Evolutionary conservation across 2,329 filamentous ascomycete genomes (phyloP), one percentile per base, ranked within the genome.

Genomic region (Exophiala aquamarina): DNA sequence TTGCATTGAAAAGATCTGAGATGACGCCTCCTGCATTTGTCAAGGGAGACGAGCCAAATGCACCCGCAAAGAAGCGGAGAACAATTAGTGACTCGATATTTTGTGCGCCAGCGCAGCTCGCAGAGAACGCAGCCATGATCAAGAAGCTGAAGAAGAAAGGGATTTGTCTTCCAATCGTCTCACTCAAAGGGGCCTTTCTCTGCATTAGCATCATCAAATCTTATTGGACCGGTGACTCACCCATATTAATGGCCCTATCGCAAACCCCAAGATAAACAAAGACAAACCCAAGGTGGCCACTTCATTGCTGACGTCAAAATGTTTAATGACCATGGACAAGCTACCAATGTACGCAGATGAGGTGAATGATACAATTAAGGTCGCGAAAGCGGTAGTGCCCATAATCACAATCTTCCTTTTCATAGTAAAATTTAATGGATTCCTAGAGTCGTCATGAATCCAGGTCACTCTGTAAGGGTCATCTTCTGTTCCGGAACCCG

Each of bases 21-120:
- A 88, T 59, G 0, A 87, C 83, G 21, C 84, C 84, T 2, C 83
- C 83, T 0, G 82, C 85, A 55, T 84, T 86, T 0, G 82, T 87
- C 0, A 88, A 75, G 0, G 84, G 83, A 0, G 83, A 82, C 14
- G 49, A 43, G 14, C 52, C 52, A 39, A 55, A 55, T 3, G 35
- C 41, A 19, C 52, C 52, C 15, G 52, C 71, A 32, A 83, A 84
- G 65, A 87, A 86, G 1, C 83, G 72, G 0, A 80, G 83, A 18
- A 86, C 61, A 68, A 86, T 75, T 8, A 88, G 59, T 0, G 82
- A 83, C 60, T 86, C 82, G 1, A 86, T 68, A 57, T 86, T 79
- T 60, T 85, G 83, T 1, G 81, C 74, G 0, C 77, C 75, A 0
- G 81, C 84, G 0, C 75, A 82, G 2, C 67, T 83, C 54, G 87